Evolutionary conservation across 1,284 basidiomycete species (phyloP).

Genomic region (Cutaneotrichosporon sp.): DNA sequence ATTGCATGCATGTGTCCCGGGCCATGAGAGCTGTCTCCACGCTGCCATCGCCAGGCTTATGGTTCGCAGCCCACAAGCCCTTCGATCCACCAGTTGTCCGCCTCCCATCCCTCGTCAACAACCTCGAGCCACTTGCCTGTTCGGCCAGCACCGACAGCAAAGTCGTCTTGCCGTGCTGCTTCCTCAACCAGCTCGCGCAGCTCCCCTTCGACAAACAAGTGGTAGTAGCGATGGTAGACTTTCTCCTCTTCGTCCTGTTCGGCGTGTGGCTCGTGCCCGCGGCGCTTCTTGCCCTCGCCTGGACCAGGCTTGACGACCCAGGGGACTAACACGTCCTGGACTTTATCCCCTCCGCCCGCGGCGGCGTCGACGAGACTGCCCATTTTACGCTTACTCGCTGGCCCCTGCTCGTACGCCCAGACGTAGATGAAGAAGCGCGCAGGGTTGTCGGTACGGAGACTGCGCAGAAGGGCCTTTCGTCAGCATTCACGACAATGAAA

Average conservation of each 20-base stretch:
- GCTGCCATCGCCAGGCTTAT: neutral
- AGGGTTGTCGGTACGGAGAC: constrained; percentile 54
- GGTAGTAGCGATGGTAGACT: constrained; percentile 83
- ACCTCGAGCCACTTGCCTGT: constrained; percentile 56
- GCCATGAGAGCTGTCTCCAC: neutral
- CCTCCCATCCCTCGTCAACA: constrained; percentile 72
- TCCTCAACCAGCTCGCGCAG: constrained; percentile 58
- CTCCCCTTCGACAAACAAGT: constrained; percentile 81
- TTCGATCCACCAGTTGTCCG: constrained; percentile 50
- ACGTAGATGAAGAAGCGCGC: constrained; percentile 88
- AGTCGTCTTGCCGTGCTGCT: constrained; percentile 59
- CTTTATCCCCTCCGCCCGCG: constrained; percentile 15
- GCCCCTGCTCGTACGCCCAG: constrained; percentile 96
- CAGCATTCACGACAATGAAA: constrained; percentile 39
- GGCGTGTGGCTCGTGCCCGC: neutral
- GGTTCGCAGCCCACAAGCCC: constrained; percentile 33
- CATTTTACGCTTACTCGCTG: constrained; percentile 62
- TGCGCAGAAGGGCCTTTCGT: constrained; percentile 59
- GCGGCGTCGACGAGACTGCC: constrained; percentile 50
- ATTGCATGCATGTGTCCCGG: constrained; percentile 7
- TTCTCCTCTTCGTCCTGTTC: constrained; percentile 14
- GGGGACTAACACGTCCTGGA: constrained; percentile 66
- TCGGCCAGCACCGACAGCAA: constrained; percentile 44
- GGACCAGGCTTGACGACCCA: constrained; percentile 52
- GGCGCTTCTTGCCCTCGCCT: constrained; percentile 14